Conservation (phyloP, 805 yeast genomes). For the Wickerhamomyces tratensis region DNA sequence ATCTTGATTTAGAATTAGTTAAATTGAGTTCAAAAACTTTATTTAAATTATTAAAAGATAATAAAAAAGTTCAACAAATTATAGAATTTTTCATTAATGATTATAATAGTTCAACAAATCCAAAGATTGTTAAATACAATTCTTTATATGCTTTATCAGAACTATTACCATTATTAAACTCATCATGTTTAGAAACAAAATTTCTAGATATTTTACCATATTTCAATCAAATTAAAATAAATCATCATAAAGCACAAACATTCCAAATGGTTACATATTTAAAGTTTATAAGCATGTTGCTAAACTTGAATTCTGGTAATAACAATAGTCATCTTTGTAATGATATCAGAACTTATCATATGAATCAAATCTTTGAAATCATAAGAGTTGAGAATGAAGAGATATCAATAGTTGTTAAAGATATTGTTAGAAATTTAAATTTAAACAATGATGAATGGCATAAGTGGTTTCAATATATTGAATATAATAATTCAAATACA, state of each 20-base stretch:
- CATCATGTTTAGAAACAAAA: neutral
- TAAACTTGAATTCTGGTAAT: slow-evolving; percentile 1
- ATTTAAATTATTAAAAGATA: slow-evolving; percentile 5
- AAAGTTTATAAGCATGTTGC: slow-evolving; percentile 11
- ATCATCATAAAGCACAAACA: slow-evolving; percentile 15
- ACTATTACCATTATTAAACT: slow-evolving; percentile 1
- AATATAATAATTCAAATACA: slow-evolving; percentile 26
- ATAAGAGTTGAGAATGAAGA: slow-evolving; percentile 11
- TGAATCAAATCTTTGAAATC: slow-evolving; percentile 12
- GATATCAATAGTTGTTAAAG: slow-evolving; percentile 1
- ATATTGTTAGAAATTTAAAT: slow-evolving; percentile 7
- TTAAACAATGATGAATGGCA: slow-evolving; percentile 5
- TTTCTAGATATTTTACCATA: slow-evolving; percentile 1
- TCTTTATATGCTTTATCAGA: slow-evolving; percentile 15
- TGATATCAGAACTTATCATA: no score
- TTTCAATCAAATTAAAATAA: slow-evolving; percentile 6
- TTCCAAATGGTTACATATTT: slow-evolving; percentile 15
- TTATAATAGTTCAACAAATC: slow-evolving; percentile 1
- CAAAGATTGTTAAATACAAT: neutral
- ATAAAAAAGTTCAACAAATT: neutral
- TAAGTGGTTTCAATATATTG: slow-evolving; percentile 28
- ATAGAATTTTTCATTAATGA: slow-evolving; percentile 1
- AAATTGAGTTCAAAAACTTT: slow-evolving; percentile 32
- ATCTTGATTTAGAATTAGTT: slow-evolving; percentile 32
- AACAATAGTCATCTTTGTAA: neutral